phyloP scores from a whole-genome alignment of 805 yeast genomes.

The Saturnispora hagleri region DNA sequence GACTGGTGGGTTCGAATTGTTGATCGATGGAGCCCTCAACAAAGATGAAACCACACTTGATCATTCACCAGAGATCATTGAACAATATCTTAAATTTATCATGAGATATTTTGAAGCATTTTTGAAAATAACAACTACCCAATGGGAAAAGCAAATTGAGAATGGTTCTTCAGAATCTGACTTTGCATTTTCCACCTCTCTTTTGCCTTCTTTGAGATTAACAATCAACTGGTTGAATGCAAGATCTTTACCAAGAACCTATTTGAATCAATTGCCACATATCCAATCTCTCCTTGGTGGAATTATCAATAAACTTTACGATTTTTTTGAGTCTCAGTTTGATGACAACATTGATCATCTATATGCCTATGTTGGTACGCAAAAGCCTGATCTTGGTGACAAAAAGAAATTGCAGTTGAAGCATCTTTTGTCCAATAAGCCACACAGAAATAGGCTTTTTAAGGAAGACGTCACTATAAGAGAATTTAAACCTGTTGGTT shows the following conservation, averaged over 20 bases:
- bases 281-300: constrained; percentile 4
- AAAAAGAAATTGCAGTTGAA: background rate
- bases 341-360: constrained; percentile 1
- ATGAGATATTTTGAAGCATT: constrained; percentile 33
- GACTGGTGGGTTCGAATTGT: constrained; percentile 30
- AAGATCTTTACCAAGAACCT: constrained; percentile 31
- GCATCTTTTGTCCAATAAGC: constrained; percentile 23
- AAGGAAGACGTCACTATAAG: constrained; percentile 55
- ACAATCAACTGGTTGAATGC: constrained; percentile 50
- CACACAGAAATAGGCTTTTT: constrained; percentile 45
- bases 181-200: constrained; percentile 17
- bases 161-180: background rate
- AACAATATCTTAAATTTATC: constrained; percentile 30
- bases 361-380: constrained; percentile 3
- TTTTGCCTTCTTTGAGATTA: constrained; percentile 38
- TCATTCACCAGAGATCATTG: constrained; percentile 20
- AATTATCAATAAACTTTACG: constrained; percentile 2
- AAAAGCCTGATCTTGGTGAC: constrained; percentile 1
- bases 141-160: background rate
- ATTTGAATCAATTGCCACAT: constrained; percentile 20
- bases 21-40: constrained; percentile 20
- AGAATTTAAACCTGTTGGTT: constrained; percentile 49
- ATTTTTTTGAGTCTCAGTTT: constrained; percentile 5
- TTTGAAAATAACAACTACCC: constrained; percentile 8
- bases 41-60: constrained; percentile 19